Conservation (phyloP, 768 basidiomycete species). For the Pleurotus sapidus region DNA sequence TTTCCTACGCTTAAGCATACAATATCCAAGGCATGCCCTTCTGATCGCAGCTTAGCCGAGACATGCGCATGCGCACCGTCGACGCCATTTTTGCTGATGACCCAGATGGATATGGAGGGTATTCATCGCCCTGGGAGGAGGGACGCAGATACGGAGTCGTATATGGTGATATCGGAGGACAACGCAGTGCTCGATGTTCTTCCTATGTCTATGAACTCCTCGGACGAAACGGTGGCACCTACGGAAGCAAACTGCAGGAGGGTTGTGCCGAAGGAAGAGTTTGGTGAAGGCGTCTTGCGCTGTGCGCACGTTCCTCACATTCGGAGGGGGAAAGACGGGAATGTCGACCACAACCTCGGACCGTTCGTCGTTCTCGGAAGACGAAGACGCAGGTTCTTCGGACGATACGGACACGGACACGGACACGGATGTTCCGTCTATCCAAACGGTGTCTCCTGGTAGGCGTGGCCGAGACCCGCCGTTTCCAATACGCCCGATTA, state of each 20-base stretch:
- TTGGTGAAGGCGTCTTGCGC: background rate
- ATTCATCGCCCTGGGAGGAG: background rate
- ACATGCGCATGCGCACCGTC: background rate
- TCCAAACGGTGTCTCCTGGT: background rate
- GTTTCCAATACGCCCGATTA: background rate
- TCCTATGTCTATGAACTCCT: background rate
- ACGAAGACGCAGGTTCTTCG: background rate
- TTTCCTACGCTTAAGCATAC: background rate
- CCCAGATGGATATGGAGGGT: constrained; percentile 3
- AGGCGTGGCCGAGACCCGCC: constrained; percentile 1
- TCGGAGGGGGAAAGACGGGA: background rate
- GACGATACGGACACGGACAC: too few relatives aligned
- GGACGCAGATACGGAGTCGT: background rate
- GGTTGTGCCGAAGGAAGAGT: background rate
- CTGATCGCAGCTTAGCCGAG: background rate
- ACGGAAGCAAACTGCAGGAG: background rate
- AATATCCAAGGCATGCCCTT: background rate
- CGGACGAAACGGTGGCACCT: background rate
- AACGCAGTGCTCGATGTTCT: constrained; percentile 5
- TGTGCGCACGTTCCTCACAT: constrained; percentile 1
- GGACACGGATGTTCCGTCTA: background rate
- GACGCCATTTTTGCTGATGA: constrained; percentile 6
- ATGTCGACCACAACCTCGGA: background rate
- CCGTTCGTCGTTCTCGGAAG: background rate
- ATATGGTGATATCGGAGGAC: constrained; percentile 5